Conservation (phyloP, 495 filamentous ascomycete species). For the Lineolata rhizophorae region DNA sequence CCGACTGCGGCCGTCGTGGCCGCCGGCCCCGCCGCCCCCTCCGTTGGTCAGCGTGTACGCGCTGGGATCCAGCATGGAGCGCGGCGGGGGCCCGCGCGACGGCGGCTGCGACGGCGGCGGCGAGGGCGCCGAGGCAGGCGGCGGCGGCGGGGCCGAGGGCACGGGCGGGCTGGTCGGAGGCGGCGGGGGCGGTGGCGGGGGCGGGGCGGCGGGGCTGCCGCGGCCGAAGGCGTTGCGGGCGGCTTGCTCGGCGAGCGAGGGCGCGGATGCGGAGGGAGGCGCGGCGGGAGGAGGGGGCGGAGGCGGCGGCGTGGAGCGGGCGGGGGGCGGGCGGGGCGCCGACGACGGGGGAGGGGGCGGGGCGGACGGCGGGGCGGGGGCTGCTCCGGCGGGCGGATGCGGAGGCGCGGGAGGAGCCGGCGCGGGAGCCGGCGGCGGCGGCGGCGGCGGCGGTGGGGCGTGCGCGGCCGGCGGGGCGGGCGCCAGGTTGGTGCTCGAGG, state of each 20-base stretch:
- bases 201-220: constrained; percentile 10
- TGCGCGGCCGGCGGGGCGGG: constrained; percentile 8
- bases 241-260: constrained; percentile 16
- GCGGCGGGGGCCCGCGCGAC: constrained; percentile 19
- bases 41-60: constrained; percentile 53
- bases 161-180: constrained; percentile 2
- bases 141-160: constrained; percentile 1
- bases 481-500: constrained; percentile 2
- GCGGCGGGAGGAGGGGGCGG: constrained; percentile 6
- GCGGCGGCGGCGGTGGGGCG: constrained; percentile 8
- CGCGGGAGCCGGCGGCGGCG: constrained; percentile 22
- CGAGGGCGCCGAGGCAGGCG: constrained; percentile 5
- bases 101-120: constrained; percentile 1
- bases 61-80: constrained; percentile 46
- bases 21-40: constrained; percentile 12
- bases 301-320: constrained; percentile 6
- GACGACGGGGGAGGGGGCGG: constrained; percentile 23
- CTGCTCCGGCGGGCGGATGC: constrained; percentile 20
- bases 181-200: constrained; percentile 10
- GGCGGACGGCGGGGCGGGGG: constrained; percentile 3
- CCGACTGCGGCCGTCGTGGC: too few relatives aligned
- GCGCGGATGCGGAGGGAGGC: constrained; percentile 4
- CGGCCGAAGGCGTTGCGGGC: constrained; percentile 19
- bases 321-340: constrained; percentile 8
- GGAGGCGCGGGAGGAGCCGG: constrained; percentile 13